Base-by-base conservation (phyloP, 805 yeast genomes). In the Sugiyamaella valdiviana region DNA sequence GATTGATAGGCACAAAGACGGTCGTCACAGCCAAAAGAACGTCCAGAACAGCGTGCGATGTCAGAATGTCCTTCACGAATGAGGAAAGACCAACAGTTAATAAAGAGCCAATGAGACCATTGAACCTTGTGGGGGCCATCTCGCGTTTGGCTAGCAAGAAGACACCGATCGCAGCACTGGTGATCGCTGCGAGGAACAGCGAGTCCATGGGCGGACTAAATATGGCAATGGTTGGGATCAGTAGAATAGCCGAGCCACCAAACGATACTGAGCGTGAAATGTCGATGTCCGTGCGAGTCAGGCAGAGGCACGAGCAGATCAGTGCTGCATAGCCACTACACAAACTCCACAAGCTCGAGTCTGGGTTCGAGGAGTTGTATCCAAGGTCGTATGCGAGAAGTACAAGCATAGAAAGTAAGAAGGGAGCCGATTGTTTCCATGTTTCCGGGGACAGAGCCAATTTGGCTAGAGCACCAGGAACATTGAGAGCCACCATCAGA, bases 81-180 rank as follows among this genome's bases (percentile, higher is more conserved):
- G 53, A 39, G 38, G 56, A 55, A 39, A 61, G 41, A n/a, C 53
- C 47, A 2, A 48, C 45, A 4, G 55, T 51, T 5, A 58, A 44
- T 2, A 44, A 45, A 17, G 56, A 48, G 5, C 57, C 53, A 6
- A 61, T 38, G 2, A 52, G 39, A 5, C 59, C 56, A 44, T 64
- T 64, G 46, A 49, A 45, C 26, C 66, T 46, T 6, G 63, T 47
- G 16, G 58, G 58, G 12, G 47, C 49, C 15, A 60, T 42, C 42
- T 63, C 67, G 10, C 61, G 53, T 14, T 57, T 52, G 17, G 63
- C 55, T 9, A 64, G 47, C 16, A 60, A 41, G 44, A 61, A 63
- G 7, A 64, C 66, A 1, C 63, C 63, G 5, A 58, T 42, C 0
- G 68, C 58, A 5, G 63, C 60, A 32, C 60, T 50, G 3, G 66